These are phyloP conservation scores for Metschnikowia baotianmanensis DNA, from an alignment of 805 yeast genomes.

Conservation along the genomic window DNA sequence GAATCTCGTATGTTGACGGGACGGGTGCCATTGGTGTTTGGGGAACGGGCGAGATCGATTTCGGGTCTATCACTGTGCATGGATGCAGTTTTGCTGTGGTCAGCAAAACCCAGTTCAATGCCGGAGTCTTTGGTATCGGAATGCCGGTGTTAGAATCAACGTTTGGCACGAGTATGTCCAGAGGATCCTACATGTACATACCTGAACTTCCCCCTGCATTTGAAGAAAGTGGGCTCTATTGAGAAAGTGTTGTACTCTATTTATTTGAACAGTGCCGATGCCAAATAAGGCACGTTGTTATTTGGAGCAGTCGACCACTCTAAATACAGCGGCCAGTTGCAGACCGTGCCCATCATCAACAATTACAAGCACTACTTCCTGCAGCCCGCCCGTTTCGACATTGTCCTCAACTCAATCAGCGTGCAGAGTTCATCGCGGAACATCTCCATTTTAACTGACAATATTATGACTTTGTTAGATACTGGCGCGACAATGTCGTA, in stretches of 20 bases:
- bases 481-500: constrained; percentile 53
- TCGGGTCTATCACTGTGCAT: constrained; percentile 45
- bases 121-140: constrained; percentile 77
- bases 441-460: constrained; percentile 1
- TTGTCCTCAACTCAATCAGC: constrained; percentile 43
- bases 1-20: constrained; percentile 47
- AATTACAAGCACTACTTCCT: constrained; percentile 5
- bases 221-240: constrained; percentile 59
- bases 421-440: constrained; percentile 15
- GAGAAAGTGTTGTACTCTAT: constrained; percentile 58
- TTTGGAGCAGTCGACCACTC: constrained; percentile 45
- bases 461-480: constrained; percentile 35
- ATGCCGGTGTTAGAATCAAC: constrained; percentile 67
- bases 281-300: constrained; percentile 31
- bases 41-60: constrained; percentile 58
- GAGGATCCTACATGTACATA: constrained; percentile 30
- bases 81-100: constrained; percentile 73
- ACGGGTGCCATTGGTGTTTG: constrained; percentile 48
- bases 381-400: constrained; percentile 45
- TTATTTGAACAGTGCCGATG: constrained; percentile 44
- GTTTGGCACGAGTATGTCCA: constrained; percentile 13
- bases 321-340: constrained; percentile 26
- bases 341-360: constrained; percentile 47
- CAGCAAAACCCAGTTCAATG: constrained; percentile 55
- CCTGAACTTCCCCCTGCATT: constrained; percentile 61